These are phyloP conservation scores for Choiromyces venosus DNA, from an alignment of 495 filamentous ascomycete species.

Conservation along the genomic window DNA sequence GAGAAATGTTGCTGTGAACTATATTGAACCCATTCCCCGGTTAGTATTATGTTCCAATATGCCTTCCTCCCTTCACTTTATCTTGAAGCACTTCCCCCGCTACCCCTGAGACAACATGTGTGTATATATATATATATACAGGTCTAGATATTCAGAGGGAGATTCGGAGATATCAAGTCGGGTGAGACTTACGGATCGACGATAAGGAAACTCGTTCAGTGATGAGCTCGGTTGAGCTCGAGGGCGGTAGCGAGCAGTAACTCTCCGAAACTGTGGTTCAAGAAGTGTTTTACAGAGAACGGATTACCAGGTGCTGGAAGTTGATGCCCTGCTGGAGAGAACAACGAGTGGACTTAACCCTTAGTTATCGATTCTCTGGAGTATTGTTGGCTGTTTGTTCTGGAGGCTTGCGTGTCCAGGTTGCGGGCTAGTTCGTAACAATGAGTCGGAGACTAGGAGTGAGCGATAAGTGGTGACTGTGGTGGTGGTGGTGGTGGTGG, in stretches of 20 bases:
- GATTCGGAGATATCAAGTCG: neutral
- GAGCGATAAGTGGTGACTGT: slow-evolving; percentile 8
- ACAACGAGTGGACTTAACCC: slow-evolving; percentile 26
- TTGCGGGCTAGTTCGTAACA: slow-evolving; percentile 19
- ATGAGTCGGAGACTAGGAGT: slow-evolving; percentile 17
- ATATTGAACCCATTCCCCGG: neutral
- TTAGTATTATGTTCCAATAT: neutral
- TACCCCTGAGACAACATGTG: neutral
- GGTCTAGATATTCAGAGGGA: neutral
- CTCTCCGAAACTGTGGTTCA: slow-evolving; percentile 10
- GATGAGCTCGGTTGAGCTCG: slow-evolving; percentile 33
- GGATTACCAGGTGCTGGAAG: slow-evolving; percentile 31
- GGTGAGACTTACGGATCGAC: slow-evolving; percentile 37
- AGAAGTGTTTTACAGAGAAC: slow-evolving; percentile 27
- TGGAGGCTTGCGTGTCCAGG: slow-evolving; percentile 16
- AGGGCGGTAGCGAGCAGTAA: slow-evolving; percentile 9
- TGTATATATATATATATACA: neutral
- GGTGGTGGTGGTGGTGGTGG: slow-evolving; percentile 14
- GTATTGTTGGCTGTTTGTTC: slow-evolving; percentile 18
- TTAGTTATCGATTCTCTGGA: slow-evolving; percentile 35
- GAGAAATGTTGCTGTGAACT: slow-evolving; percentile 40
- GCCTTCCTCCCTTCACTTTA: neutral
- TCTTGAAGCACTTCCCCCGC: neutral
- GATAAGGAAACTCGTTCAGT: slow-evolving; percentile 40
- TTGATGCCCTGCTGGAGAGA: slow-evolving; percentile 34